Percentiles rank a stretch among this genome's conserved stretches.
Evolutionary conservation across 2,329 filamentous ascomycete genomes (phyloP).

Genomic region (Nigrospora osmanthi): DNA sequence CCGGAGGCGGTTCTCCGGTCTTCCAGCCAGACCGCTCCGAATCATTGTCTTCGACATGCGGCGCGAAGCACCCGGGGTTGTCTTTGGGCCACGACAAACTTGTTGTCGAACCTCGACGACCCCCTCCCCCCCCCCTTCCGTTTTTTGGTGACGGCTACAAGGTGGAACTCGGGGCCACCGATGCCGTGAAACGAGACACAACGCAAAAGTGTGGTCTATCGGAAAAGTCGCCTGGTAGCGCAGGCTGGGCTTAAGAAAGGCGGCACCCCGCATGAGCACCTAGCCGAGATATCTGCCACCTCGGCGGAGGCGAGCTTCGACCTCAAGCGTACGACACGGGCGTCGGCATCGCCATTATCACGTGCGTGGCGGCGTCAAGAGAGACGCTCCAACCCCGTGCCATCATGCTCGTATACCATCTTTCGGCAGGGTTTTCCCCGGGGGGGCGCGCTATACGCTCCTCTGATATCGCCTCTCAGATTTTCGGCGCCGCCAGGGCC

Average conservation of each 20-base stretch:
- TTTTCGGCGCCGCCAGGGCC: neutral
- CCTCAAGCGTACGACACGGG: neutral
- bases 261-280: neutral
- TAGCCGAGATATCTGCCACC: neutral
- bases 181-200: neutral
- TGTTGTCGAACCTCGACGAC: too few species aligned
- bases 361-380: neutral
- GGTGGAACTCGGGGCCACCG: neutral
- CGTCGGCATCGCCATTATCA: neutral
- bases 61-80: too few species aligned
- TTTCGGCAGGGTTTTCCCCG: neutral
- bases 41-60: too few species aligned
- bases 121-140: too few species aligned
- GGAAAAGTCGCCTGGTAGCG: neutral
- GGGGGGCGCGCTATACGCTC: neutral
- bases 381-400: neutral
- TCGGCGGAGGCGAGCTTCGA: neutral
- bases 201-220: neutral
- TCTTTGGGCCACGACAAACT: too few species aligned
- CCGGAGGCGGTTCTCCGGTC: too few species aligned
- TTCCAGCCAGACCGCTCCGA: too few species aligned
- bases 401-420: neutral
- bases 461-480: neutral
- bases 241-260: neutral
- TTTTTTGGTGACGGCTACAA: too few species aligned